A percentile compares a stretch with the other conserved stretches of the same genome.
Evolutionary conservation across 1,139 yeast genomes (phyloP).

Genomic region (Candida neerlandica): DNA sequence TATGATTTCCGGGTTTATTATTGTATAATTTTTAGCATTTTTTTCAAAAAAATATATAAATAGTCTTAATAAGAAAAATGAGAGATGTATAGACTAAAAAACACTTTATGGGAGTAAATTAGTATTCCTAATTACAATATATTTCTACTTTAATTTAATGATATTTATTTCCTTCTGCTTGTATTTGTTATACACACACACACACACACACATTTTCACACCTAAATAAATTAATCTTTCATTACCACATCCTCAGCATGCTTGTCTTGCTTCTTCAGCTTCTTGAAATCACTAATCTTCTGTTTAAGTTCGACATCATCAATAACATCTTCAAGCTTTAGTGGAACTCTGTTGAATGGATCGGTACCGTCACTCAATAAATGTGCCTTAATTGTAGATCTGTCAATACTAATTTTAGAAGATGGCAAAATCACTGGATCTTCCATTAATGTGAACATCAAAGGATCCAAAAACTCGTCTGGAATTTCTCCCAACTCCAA

Average conservation of each 20-base stretch:
- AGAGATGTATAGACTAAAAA: background rate
- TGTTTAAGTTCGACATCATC: constrained; percentile 71
- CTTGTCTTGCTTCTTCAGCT: constrained; percentile 30
- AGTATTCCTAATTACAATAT: background rate
- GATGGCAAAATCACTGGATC: constrained; percentile 93
- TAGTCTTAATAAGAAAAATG: constrained; percentile 5
- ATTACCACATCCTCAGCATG: constrained; percentile 22
- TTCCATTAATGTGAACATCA: constrained; percentile 93
- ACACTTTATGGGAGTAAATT: too few species aligned
- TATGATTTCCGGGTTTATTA: constrained; percentile 5
- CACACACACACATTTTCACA: too few species aligned
- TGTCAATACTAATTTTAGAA: constrained; percentile 80
- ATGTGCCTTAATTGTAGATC: constrained; percentile 92
- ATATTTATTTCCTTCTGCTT: background rate
- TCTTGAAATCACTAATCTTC: constrained; percentile 62
- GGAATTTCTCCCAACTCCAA: constrained; percentile 91
- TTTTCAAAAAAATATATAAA: constrained; percentile 5
- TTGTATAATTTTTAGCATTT: constrained; percentile 9
- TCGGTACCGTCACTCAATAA: constrained; percentile 92
- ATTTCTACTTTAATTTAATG: too few species aligned
- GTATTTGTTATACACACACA: background rate
- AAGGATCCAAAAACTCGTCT: constrained; percentile 94
- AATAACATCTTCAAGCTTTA: constrained; percentile 82
- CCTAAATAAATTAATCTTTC: constrained; percentile 14
- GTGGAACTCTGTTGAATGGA: constrained; percentile 93